Conservation (phyloP, 768 basidiomycete species). For the Russula olivacea region DNA sequence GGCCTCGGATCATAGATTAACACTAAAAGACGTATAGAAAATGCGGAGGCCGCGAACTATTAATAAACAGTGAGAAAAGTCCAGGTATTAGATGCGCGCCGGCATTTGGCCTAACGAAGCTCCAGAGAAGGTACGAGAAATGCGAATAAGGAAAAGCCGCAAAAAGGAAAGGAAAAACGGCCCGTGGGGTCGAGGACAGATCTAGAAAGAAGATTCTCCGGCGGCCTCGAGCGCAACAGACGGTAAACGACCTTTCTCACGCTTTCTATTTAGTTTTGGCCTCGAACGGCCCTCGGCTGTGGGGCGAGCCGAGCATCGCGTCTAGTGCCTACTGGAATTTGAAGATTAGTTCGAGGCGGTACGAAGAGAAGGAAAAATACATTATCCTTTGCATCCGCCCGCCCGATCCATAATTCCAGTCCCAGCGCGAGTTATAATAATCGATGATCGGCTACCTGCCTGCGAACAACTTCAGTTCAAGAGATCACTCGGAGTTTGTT, state of each 20-base stretch:
- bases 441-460: background rate
- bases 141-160: background rate
- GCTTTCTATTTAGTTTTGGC: background rate
- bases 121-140: background rate
- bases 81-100: too few relatives aligned
- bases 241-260: background rate
- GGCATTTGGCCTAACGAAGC: background rate
- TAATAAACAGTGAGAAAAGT: too few relatives aligned
- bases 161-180: background rate
- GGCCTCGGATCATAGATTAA: background rate
- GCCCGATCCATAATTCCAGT: background rate
- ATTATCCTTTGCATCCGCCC: background rate
- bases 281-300: background rate
- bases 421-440: too few relatives aligned
- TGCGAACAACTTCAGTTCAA: background rate
- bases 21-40: too few relatives aligned
- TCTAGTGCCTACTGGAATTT: background rate
- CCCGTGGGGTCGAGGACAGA: background rate
- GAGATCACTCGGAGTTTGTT: background rate
- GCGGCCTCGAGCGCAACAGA: background rate
- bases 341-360: background rate
- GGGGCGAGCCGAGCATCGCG: background rate
- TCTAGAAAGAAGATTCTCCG: background rate
- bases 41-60: background rate
- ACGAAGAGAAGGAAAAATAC: background rate